Conservation (phyloP, 495 filamentous ascomycete species). For the Tuber umbilicatum region DNA sequence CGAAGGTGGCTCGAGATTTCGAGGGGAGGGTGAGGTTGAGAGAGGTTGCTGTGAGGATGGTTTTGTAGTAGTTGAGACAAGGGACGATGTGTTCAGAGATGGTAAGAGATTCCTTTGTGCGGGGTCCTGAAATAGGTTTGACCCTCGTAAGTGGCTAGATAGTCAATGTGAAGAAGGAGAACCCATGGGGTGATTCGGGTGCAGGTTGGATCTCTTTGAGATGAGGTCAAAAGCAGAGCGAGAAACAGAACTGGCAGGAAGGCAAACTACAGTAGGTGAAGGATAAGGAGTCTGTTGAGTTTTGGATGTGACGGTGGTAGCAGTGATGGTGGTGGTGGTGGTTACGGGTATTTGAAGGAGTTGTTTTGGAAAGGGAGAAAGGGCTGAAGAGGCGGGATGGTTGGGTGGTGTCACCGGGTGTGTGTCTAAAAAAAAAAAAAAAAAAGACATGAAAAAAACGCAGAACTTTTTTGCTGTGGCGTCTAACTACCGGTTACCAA, state of each 20-base stretch:
- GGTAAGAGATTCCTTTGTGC: constrained; percentile 8
- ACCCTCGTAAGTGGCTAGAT: constrained; percentile 32
- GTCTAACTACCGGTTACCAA: neutral
- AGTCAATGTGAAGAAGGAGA: constrained; percentile 40
- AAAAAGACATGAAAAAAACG: neutral
- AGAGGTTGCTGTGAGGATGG: neutral
- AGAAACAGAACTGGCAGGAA: neutral
- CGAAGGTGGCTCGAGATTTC: neutral
- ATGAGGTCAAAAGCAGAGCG: neutral
- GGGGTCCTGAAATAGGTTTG: constrained; percentile 18
- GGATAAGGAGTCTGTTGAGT: neutral
- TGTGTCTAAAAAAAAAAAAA: neutral
- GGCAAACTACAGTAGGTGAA: neutral
- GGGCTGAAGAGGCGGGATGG: neutral
- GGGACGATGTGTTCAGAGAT: constrained; percentile 10
- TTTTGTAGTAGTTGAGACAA: neutral
- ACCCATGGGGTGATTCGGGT: constrained; percentile 7
- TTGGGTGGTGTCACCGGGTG: neutral
- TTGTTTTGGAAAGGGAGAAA: neutral
- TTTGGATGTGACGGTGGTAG: neutral
- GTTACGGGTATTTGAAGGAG: constrained; percentile 10
- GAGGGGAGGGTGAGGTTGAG: neutral
- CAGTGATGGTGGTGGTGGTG: neutral
- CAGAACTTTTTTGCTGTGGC: neutral
- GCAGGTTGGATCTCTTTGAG: constrained; percentile 1